Evolutionary conservation across 225 moss, liverwort and hornwort genomes (phyloP).

Genomic region (Ulota crispa): DNA sequence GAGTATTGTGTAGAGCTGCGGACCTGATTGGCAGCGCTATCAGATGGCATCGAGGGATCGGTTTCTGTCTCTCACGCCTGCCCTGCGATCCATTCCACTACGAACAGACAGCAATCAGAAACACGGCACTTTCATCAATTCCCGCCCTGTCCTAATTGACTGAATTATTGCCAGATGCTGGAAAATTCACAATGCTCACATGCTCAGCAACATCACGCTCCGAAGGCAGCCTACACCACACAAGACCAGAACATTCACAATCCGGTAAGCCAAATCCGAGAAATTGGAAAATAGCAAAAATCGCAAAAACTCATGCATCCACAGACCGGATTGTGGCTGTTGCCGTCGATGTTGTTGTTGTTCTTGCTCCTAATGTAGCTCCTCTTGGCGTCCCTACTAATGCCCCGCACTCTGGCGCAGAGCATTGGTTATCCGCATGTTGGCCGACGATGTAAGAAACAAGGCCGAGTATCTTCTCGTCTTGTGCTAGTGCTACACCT

Average conservation of each 20-base stretch:
- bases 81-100: slow-evolving; percentile 23
- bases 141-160: slow-evolving; percentile 23
- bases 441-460: no score
- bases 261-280: neutral
- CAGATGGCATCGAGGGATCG: slow-evolving; percentile 55
- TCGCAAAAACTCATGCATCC: slow-evolving; percentile 6
- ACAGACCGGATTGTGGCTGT: neutral
- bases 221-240: neutral
- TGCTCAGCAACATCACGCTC: neutral
- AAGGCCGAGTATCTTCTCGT: no score
- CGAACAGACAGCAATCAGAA: slow-evolving; percentile 21
- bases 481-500: no score
- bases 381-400: slow-evolving; percentile 10
- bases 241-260: neutral
- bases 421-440: slow-evolving; percentile 41
- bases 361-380: slow-evolving; percentile 2
- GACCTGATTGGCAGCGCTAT: slow-evolving; percentile 49
- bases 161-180: slow-evolving; percentile 4
- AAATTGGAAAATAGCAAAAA: neutral
- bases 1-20: slow-evolving; percentile 13
- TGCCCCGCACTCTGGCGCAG: slow-evolving; percentile 22
- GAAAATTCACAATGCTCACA: neutral
- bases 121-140: slow-evolving; percentile 13
- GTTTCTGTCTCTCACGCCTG: slow-evolving; percentile 45
- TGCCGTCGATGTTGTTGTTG: neutral